Evolutionary conservation across 176 grass and related monocot species (phyloP), one percentile per base, ranked within the genome.

Genomic region (maize (Zea mays)): DNA sequence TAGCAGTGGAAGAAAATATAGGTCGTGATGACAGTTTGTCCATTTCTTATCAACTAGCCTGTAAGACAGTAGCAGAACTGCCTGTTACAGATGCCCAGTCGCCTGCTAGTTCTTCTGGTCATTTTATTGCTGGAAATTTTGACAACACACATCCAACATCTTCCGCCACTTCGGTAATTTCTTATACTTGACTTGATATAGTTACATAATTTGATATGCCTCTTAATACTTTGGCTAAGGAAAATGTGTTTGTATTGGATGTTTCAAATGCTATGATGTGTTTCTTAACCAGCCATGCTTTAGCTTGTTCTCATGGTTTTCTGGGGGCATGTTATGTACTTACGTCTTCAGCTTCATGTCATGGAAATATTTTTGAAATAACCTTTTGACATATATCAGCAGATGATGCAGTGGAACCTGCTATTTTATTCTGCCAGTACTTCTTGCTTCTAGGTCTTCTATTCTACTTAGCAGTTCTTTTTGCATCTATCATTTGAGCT

Each of bases 91-190:
- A 90, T 90, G 85, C 83, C 51, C 85, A 84, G 40, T 90, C 80
- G 55, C 76, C 86, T 71, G 71, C 76, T 61, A 82, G 77, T 73
- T 83, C 73, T 70, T 77, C 79, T 75, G 80, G 78, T 59, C 65
- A 43, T 60, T 39, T 12, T 65, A 40, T 78, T 81, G 50, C 36
- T 67, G 76, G 55, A 42, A 90, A 62, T 68, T 81, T 79, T 14
- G 69, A 84, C 56, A 72, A 48, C 42, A 50, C 81, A 67, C 69
- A 71, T 49, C 75, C 83, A 62, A 55, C 64, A 62, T 74, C 83
- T 56, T 81, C 84, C 70, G 55, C 81, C 59, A 73, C 88, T 88
- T 74, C 46, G 85, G 91, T 93, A 88, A 88, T 80, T 82, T 65
- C 34, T 77, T 69, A 34, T 64, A 38, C 48, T 80, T 39, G 2